Base-by-base conservation (phyloP, 306 rosid species). In the Acacia acuminata region DNA sequence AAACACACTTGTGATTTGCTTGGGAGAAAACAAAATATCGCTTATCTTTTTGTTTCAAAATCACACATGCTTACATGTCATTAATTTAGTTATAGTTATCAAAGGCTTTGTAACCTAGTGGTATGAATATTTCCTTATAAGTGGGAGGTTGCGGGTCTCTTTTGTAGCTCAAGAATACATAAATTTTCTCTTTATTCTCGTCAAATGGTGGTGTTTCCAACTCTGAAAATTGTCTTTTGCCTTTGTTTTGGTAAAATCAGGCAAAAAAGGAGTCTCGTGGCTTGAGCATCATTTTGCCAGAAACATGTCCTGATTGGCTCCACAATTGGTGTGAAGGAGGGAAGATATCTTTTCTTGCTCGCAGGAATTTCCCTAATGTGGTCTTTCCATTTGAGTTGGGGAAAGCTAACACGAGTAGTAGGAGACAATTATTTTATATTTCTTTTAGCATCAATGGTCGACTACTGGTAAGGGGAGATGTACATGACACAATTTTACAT, bases 381-480 rank as follows among this genome's bases (percentile, higher is more conserved):
- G 8, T 5, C 66, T 24, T 60, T 22, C 34, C 66, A 3, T 60
- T 60, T 24, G 17, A 24, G 32, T 10, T 22, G 64, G 66, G 66
- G 15, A 60, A 60, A 24, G 66, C 66, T 7, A 60, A 4, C 34
- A 24, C 34, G 7, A n/a, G n/a, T n/a, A 60, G 34, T 24, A 4
- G 27, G 1, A 61, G 47, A 7, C 8, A 58, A 12, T 44, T 0
- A 4, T n/a, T 82, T 66, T 71, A 77, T 1, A 45, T 77, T 70
- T 70, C 6, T 17, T 13, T 11, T 36, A 76, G 10, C 55, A 47
- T 34, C 67, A 22, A 60, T 24, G 66, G 66, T 60, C 17, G 16
- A 24, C 2, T 22, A n/a, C 8, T n/a, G 22, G 14, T 0, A 8
- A 24, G 1, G 2, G 0, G 0, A 24, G 0, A 56, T 10, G 3